A percentile compares a stretch with the other conserved stretches of the same genome.
Evolutionary conservation across 192 early-diverging fungal species (phyloP).

Genomic region (Podochytrium sp.): DNA sequence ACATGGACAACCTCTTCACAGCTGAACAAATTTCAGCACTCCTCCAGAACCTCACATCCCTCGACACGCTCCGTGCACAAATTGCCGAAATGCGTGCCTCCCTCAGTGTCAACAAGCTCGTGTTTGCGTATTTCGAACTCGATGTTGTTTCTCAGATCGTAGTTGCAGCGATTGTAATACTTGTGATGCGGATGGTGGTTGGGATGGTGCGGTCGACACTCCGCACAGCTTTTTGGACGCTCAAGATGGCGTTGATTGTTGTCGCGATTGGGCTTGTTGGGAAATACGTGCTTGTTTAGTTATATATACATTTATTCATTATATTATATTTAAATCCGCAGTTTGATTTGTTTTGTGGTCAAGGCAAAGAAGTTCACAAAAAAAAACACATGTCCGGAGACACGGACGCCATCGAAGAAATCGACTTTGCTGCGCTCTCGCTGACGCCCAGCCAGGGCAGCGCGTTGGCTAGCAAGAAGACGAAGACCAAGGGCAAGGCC

Average conservation of each 20-base stretch:
- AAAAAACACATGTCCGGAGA: background rate
- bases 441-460: background rate
- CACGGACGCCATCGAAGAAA: background rate
- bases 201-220: background rate
- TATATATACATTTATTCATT: too few relatives aligned
- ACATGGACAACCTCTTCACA: background rate
- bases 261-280: too few relatives aligned
- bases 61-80: background rate
- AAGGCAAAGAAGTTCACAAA: too few relatives aligned
- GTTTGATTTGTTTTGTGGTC: too few relatives aligned
- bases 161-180: background rate
- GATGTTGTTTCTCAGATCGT: background rate
- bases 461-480: background rate
- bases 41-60: background rate
- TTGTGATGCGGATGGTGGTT: background rate
- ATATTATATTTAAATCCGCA: too few relatives aligned
- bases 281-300: too few relatives aligned
- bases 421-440: background rate
- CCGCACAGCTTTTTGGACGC: background rate
- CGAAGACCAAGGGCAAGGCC: background rate
- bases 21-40: background rate
- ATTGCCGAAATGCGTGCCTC: background rate
- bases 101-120: background rate
- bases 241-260: background rate
- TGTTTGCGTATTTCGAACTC: background rate